A percentile compares a stretch with the other conserved stretches of the same genome.
Evolutionary conservation across 768 basidiomycete species (phyloP).

Genomic region (Cyathus striatus): DNA sequence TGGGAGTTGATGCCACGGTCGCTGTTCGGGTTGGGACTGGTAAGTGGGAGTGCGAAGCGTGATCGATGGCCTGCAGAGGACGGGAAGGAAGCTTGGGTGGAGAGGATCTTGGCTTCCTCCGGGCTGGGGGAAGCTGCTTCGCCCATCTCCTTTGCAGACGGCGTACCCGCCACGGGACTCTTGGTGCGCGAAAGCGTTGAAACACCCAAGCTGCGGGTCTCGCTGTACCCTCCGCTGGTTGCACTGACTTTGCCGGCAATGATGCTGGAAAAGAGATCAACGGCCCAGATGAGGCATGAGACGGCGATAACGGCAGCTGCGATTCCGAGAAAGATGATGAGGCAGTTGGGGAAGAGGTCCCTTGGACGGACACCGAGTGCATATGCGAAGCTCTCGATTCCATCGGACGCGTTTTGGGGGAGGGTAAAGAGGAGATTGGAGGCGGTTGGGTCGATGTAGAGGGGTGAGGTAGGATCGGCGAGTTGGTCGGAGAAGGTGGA

Average conservation of each 20-base stretch:
- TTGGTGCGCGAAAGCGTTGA: conserved; percentile 22
- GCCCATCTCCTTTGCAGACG: not conserved
- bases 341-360: conserved; percentile 78
- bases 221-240: conserved; percentile 10
- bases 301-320: conserved; percentile 65
- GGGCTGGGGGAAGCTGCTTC: conserved; percentile 2
- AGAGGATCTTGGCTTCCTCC: conserved; percentile 51
- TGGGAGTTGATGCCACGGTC: conserved; percentile 31
- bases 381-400: conserved; percentile 81
- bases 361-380: conserved; percentile 77
- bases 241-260: conserved; percentile 16
- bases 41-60: conserved; percentile 26
- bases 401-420: conserved; percentile 53
- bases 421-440: conserved; percentile 75
- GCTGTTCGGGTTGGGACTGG: conserved; percentile 14
- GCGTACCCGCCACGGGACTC: not conserved
- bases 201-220: too few relatives aligned
- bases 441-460: conserved; percentile 66
- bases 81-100: conserved; percentile 19
- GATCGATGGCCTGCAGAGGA: conserved; percentile 8
- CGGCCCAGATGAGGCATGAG: conserved; percentile 66
- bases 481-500: conserved; percentile 72
- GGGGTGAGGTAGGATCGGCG: conserved; percentile 59
- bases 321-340: conserved; percentile 80
- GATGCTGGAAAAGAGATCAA: conserved; percentile 52